phyloP scores from a whole-genome alignment of 2,329 filamentous ascomycete genomes.

The Xylariomycetidae sp. region DNA sequence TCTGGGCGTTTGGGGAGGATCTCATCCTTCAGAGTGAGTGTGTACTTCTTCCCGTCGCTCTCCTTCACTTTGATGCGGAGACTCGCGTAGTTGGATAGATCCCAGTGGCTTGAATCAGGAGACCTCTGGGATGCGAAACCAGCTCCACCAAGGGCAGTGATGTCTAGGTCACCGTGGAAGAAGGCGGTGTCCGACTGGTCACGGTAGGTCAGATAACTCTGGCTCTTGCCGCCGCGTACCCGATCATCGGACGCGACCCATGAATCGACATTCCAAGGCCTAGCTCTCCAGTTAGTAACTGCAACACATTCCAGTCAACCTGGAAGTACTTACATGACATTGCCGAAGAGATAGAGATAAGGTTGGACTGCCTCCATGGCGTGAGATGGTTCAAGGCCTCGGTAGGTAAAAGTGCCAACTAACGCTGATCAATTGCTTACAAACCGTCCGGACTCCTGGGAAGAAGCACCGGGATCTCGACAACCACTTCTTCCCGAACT shows the following conservation, averaged over 20 bases:
- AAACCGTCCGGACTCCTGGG: no score
- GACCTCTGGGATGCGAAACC: conserved; percentile 78
- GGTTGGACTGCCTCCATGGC: conserved; percentile 6
- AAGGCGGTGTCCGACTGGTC: conserved; percentile 33
- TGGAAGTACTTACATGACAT: conserved; percentile 28
- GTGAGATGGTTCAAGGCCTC: no score
- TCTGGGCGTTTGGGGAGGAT: conserved; percentile 51
- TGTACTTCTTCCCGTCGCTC: conserved; percentile 63
- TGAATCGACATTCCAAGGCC: conserved; percentile 50
- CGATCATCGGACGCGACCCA: conserved; percentile 71
- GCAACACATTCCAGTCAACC: no score
- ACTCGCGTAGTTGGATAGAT: conserved; percentile 59
- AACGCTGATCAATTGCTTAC: no score
- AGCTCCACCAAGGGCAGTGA: conserved; percentile 67
- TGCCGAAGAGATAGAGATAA: conserved; percentile 32
- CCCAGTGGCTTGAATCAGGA: conserved; percentile 51
- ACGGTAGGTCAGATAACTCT: conserved; percentile 39
- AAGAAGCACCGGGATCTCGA: no score
- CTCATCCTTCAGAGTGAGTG: conserved; percentile 68
- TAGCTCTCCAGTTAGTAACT: no score
- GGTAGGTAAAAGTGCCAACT: no score
- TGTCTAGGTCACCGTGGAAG: conserved; percentile 69
- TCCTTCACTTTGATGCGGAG: conserved; percentile 46
- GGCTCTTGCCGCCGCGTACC: conserved; percentile 67
- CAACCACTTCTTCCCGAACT: no score